phyloP scores from a whole-genome alignment of 306 rosid species.

The Oxytropis ochrocephala region DNA sequence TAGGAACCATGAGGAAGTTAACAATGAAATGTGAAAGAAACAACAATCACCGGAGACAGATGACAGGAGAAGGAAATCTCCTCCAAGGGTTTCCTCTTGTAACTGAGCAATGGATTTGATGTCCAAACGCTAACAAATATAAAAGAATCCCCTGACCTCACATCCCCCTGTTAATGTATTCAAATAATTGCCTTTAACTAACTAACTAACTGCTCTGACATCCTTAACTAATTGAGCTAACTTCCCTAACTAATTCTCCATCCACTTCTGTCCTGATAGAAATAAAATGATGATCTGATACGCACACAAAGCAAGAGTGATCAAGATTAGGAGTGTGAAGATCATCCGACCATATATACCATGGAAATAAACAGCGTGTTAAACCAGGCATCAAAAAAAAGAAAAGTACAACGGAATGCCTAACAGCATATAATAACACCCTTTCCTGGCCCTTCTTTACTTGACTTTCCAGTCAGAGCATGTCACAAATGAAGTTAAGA shows the following conservation, averaged over 20 bases:
- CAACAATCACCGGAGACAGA: neutral
- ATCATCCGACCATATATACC: neutral
- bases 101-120: neutral
- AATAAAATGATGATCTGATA: neutral
- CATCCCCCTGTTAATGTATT: neutral
- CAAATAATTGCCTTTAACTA: neutral
- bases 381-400: neutral
- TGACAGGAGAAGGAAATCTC: neutral
- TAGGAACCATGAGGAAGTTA: neutral
- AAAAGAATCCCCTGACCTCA: neutral
- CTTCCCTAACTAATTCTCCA: neutral
- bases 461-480: slow-evolving; percentile 3
- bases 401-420: neutral
- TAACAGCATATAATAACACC: neutral
- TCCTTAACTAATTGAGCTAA: neutral
- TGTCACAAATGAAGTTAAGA: slow-evolving; percentile 7
- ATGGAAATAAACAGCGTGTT: neutral
- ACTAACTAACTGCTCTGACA: neutral
- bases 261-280: neutral
- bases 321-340: neutral
- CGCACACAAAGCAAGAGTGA: neutral
- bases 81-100: neutral
- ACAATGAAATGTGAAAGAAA: neutral
- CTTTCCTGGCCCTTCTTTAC: neutral
- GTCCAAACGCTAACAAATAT: neutral